Percentiles rank a stretch among this genome's conserved stretches.
These are phyloP conservation scores for Russula dissimulans DNA, from an alignment of 768 basidiomycete genomes.

Conservation along the genomic window DNA sequence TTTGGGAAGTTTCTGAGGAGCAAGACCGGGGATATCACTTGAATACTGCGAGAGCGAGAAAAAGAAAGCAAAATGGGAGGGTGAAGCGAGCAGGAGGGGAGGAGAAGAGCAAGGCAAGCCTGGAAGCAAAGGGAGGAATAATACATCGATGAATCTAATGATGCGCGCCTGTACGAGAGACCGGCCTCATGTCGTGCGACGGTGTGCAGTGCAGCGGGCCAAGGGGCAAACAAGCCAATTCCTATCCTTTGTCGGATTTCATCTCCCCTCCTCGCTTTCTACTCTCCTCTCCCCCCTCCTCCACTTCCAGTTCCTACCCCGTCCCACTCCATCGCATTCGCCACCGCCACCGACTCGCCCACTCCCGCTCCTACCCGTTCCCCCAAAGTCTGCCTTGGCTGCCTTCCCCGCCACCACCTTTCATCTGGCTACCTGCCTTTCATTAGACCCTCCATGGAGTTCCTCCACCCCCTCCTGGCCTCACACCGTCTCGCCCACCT, in stretches of 20 bases:
- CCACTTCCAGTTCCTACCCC: not conserved
- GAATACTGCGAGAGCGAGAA: not conserved
- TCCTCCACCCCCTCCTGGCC: not conserved
- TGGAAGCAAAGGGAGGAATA: not conserved
- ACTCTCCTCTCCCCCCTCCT: not conserved
- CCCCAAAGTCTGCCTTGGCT: constrained; percentile 15
- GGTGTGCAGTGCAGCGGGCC: constrained; percentile 19
- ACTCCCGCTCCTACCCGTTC: not conserved
- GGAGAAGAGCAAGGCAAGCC: not conserved
- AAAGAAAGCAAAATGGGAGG: not conserved
- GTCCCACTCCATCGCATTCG: not conserved
- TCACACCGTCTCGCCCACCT: not conserved
- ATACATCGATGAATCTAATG: not conserved
- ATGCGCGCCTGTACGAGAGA: constrained; percentile 14
- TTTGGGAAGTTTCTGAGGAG: constrained; percentile 8
- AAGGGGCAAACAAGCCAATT: constrained; percentile 20
- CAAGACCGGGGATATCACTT: not conserved
- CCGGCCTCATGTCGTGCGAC: constrained; percentile 19
- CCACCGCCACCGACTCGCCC: not conserved
- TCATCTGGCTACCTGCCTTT: constrained; percentile 9
- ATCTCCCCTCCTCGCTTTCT: constrained; percentile 8
- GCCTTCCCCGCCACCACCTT: constrained; percentile 7
- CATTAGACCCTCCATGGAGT: constrained; percentile 2
- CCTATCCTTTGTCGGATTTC: constrained; percentile 18
- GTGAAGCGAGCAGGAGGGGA: not conserved